Base-by-base conservation (phyloP, 2,329 filamentous ascomycete genomes). In the Ascomycota sp. region DNA sequence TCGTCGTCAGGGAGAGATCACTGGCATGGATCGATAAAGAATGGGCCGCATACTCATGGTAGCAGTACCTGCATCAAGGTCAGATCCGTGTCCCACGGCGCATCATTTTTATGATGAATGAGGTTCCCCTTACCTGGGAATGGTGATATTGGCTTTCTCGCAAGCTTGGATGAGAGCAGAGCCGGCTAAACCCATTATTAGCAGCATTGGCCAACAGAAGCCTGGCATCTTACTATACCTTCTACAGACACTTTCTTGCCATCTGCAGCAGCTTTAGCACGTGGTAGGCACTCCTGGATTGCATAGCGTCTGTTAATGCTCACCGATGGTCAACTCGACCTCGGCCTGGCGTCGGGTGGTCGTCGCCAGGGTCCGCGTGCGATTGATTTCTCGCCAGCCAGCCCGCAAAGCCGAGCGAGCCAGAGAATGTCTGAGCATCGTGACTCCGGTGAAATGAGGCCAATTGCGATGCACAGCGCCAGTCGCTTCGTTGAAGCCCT, bases 111-210 rank as follows among this genome's bases (percentile, higher is more conserved):
- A 9, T 11, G 12, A 5, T 25, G 13, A 25, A 29, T 24, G 8
- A 32, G 30, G 33, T 39, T 20, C 26, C 3, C 48, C 63, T 45
- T 58, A 80, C 77, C 77, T 83, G 43, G 86, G 86, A 48, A 95
- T 67, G 37, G 78, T 89, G 41, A 66, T 69, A 49, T 89, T 89
- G 40, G 86, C 89, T 64, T 98, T 94, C 61, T 98, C 89, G 64
- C 89, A 98, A 51, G 89, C 89, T 63, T 98, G 89, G 53, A 98
- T 98, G 47, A 98, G 69, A 49, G 89, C 86, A 45, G 89, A 89
- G 42, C 86, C 86, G 58, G 86, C 86, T 93, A 53, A 54, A 46
- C 42, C 44, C 29, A 35, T 32, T 20, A 51, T 63, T 47, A 63
- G 51, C 36, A 40, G 43, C 33, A 36, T 11, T 10, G 25, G 12